Evolutionary conservation across 371 early-diverging fungal species (phyloP), one percentile per base, ranked within the genome.

Genomic region (Mortierella sp.): DNA sequence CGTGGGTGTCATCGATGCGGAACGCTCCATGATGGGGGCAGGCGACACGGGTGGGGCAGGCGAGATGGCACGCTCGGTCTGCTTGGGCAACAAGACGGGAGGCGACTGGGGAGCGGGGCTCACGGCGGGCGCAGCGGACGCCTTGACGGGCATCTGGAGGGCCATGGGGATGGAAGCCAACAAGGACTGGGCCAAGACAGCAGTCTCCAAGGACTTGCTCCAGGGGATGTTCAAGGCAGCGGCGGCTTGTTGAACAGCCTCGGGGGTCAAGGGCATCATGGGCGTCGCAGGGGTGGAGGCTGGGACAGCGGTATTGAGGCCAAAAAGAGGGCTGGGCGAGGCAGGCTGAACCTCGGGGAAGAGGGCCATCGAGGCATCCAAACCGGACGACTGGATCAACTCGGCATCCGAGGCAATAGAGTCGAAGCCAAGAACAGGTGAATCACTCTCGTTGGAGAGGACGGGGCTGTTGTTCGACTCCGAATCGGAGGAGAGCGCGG

Each of bases 141-240:
- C 52, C 50, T 70, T 37, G 19, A 68, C 63, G 53, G 58, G 58
- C 34, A 61, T 14, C 34, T 73, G 75, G 44, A 82, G 26, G 29
- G 75, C 78, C 78, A 77, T 68, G 26, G 83, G 78, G 50, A 82
- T 41, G 16, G 78, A 71, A 3, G 83, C 78, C 78, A 82, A 68
- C 66, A 82, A 43, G 6, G 83, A 82, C 76, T 82, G 83, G 8
- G 83, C 79, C 66, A 82, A 53, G 14, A 82, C 75, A 7, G 83
- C 83, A 24, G 71, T 64, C 47, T 82, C 83, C 45, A 82, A 55
- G 13, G 78, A 74, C 53, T 82, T 75, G 75, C 83, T 82, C 83
- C 83, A 82, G 14, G 83, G 83, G n/a, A 82, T 82, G 73, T 82
- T 77, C 73, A 82, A 71, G 7, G 83, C 83, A 14, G 83, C 83